Conservation (phyloP, 2,329 filamentous ascomycete species). For the Curvularia lunata region DNA sequence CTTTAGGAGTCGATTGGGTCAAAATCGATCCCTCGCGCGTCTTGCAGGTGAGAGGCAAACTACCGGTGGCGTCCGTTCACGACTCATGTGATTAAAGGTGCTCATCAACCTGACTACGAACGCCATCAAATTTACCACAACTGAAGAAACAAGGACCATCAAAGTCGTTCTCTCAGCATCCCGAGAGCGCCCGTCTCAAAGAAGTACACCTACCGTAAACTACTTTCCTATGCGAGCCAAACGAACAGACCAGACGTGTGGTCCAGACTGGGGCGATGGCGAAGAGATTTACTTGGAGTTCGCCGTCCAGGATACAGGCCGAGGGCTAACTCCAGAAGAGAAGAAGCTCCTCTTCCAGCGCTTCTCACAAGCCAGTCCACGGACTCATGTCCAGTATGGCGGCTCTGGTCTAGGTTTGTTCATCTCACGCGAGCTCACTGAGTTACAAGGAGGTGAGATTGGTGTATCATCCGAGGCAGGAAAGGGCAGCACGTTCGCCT, state of each 20-base stretch:
- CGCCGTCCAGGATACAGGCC: slow-evolving; percentile 77
- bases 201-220: slow-evolving; percentile 57
- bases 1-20: slow-evolving; percentile 68
- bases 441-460: slow-evolving; percentile 80
- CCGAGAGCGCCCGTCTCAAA: slow-evolving; percentile 57
- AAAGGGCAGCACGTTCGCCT: slow-evolving; percentile 75
- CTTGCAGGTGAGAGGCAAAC: slow-evolving; percentile 58
- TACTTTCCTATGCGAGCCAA: slow-evolving; percentile 67
- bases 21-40: slow-evolving; percentile 77
- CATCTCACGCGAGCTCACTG: slow-evolving; percentile 78
- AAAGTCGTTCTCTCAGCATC: slow-evolving; percentile 70
- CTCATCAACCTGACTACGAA: slow-evolving; percentile 83
- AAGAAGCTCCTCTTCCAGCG: slow-evolving; percentile 77
- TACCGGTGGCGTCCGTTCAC: not conserved
- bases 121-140: slow-evolving; percentile 80
- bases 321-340: slow-evolving; percentile 73
- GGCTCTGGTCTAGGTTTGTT: slow-evolving; percentile 80
- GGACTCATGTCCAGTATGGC: slow-evolving; percentile 79
- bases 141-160: slow-evolving; percentile 67
- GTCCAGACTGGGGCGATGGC: slow-evolving; percentile 73
- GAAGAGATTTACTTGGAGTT: slow-evolving; percentile 72
- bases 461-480: slow-evolving; percentile 72
- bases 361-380: slow-evolving; percentile 78
- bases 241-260: slow-evolving; percentile 55
- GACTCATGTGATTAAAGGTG: slow-evolving; percentile 51